Evolutionary conservation across 1,139 yeast species (phyloP), one percentile per base, ranked within the genome.

Genomic region (Magnusiomyces tetraspermus): DNA sequence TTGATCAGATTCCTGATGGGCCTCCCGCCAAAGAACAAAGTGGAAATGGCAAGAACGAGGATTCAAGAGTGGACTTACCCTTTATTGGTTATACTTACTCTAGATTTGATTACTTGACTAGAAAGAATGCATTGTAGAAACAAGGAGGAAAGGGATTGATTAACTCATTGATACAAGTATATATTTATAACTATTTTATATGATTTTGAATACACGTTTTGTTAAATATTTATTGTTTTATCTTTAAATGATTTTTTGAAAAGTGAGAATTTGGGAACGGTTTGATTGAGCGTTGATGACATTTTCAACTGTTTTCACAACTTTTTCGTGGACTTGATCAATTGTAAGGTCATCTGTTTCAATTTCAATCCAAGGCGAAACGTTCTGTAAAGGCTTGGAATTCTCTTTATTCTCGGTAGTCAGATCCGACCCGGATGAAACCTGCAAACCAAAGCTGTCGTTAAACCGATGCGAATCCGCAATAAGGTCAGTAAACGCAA

Each of bases 61-160:
- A 86, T 64, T 95, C 86, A 59, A 74, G 75, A 54, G 94, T 85
- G 63, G 97, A 90, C 62, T 74, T 92, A 66, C 98, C 98, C 50
- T 92, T 92, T 67, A 92, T 92, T 65, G 98, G 98, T 1, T 92
- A 92, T 71, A 92, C 97, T 0, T 92, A 87, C 67, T 86, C 96
- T 43, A 76, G 97, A 63, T 92, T 92, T 67, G 97, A 89, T 69
- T 88, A 89, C 66, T 75, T 90, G 57, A 89, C 97, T 1, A 75
- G 89, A 61, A 87, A 87, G 69, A 87, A 88, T 68, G 96, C 95
- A 6, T 68, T 87, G 55, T 83, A 72, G n/a, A n/a, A n/a, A n/a
- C n/a, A n/a, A n/a, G n/a, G n/a, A n/a, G n/a, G n/a, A n/a, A n/a
- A n/a, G n/a, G n/a, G n/a, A n/a, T n/a, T n/a, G n/a, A n/a, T n/a